These are phyloP conservation scores for Phellinidium pouzarii DNA, from an alignment of 1,284 basidiomycete species.

Conservation along the genomic window DNA sequence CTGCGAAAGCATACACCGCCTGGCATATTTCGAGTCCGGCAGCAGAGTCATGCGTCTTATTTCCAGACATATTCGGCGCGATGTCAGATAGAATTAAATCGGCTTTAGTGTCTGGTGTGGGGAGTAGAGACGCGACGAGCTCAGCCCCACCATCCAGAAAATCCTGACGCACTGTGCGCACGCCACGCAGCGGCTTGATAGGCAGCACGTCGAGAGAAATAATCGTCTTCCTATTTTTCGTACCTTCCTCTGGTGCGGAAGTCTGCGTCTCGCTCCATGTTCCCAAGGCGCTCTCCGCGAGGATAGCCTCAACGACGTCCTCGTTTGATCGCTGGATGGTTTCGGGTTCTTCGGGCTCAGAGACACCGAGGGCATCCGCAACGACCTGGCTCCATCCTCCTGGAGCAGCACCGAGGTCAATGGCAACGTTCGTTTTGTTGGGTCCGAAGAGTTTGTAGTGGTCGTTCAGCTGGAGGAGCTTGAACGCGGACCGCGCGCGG, in stretches of 20 bases:
- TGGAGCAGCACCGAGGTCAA: constrained; percentile 83
- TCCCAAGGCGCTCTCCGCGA: constrained; percentile 14
- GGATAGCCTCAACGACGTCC: constrained; percentile 6
- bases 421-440: constrained; percentile 48
- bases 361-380: constrained; percentile 50
- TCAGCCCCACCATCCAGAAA: constrained; percentile 58
- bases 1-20: constrained; percentile 56
- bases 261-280: constrained; percentile 16
- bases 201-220: constrained; percentile 70
- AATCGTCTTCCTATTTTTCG: constrained; percentile 33
- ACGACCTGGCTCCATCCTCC: constrained; percentile 87
- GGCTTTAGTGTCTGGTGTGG: constrained; percentile 28
- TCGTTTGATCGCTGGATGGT: constrained; percentile 1
- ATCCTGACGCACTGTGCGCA: constrained; percentile 63
- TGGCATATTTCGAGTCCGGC: constrained; percentile 56
- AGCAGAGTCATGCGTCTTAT: constrained; percentile 50
- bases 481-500: constrained; percentile 80
- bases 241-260: constrained; percentile 1
- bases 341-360: neutral
- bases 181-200: constrained; percentile 62
- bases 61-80: constrained; percentile 67
- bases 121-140: constrained; percentile 43
- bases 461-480: constrained; percentile 68
- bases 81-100: constrained; percentile 76
- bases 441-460: constrained; percentile 38